phyloP scores from a whole-genome alignment of 140 eudicot species.

The Bidens hawaiensis region DNA sequence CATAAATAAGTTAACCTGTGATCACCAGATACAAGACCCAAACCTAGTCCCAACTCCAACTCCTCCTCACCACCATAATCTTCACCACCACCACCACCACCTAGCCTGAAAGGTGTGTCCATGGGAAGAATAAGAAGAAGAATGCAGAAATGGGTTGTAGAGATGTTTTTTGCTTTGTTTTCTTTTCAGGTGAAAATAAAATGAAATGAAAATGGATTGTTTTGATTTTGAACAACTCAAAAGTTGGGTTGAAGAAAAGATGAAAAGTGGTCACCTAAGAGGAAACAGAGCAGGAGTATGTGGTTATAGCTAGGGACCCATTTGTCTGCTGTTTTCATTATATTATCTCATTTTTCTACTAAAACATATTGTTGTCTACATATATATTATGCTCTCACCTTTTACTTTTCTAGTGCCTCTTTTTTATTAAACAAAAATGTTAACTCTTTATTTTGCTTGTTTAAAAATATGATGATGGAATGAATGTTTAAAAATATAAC shows the following conservation, averaged over 20 bases:
- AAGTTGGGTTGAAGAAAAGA: slow-evolving; percentile 22
- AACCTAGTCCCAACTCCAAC: slow-evolving; percentile 68
- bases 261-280: slow-evolving; percentile 42
- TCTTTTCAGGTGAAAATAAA: neutral
- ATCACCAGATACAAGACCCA: slow-evolving; percentile 47
- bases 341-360: slow-evolving; percentile 26
- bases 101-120: slow-evolving; percentile 25
- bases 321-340: slow-evolving; percentile 42
- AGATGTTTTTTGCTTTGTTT: too few relatives aligned
- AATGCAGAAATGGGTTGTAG: slow-evolving; percentile 5
- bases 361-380: neutral
- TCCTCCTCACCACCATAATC: slow-evolving; percentile 42
- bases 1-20: slow-evolving; percentile 8
- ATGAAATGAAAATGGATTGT: too few relatives aligned
- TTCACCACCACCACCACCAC: slow-evolving; percentile 19
- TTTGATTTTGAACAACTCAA: slow-evolving; percentile 10
- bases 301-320: slow-evolving; percentile 37
- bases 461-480: neutral
- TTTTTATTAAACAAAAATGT: too few relatives aligned
- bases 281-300: slow-evolving; percentile 46
- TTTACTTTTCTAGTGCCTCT: neutral
- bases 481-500: neutral
- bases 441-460: neutral
- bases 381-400: slow-evolving; percentile 11
- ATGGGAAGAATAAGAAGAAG: neutral